Conservation (phyloP, 75 land plant genomes). For the Cunninghamia lanceolata region DNA sequence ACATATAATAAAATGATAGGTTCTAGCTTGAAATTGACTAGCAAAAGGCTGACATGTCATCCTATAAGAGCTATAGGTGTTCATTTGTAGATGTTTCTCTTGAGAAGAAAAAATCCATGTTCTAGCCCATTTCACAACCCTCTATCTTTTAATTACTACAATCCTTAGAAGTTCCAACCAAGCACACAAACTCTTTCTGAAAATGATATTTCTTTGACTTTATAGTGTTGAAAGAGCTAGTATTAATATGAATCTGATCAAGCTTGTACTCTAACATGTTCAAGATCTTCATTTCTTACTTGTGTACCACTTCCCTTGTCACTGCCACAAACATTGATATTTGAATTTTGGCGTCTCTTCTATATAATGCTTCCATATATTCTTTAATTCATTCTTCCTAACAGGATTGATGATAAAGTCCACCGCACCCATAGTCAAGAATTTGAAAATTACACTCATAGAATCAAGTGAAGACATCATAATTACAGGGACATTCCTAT, state of each 20-base stretch:
- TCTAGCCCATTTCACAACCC: neutral
- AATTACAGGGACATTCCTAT: conserved; percentile 87
- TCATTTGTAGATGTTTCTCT: neutral
- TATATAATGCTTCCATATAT: conserved; percentile 97
- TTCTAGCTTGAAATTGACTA: no score
- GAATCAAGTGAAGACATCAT: conserved; percentile 95
- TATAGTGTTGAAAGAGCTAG: neutral
- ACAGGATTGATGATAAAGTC: conserved; percentile 95
- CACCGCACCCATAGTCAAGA: conserved; percentile 87
- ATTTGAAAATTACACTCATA: conserved; percentile 74
- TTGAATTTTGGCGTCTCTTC: conserved; percentile 46
- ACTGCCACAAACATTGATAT: neutral
- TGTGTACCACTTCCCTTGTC: conserved; percentile 50
- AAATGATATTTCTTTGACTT: neutral
- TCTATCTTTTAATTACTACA: neutral
- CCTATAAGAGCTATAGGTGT: no score
- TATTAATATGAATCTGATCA: neutral
- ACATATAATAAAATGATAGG: no score
- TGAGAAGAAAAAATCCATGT: neutral
- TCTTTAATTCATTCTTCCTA: conserved; percentile 88
- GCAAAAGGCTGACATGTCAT: no score
- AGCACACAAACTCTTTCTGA: neutral
- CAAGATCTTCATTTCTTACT: conserved; percentile 21
- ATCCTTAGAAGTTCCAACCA: neutral
- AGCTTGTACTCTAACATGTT: neutral